Conservation (phyloP, 192 early-diverging fungal species). For the Dissophora globulifera region DNA sequence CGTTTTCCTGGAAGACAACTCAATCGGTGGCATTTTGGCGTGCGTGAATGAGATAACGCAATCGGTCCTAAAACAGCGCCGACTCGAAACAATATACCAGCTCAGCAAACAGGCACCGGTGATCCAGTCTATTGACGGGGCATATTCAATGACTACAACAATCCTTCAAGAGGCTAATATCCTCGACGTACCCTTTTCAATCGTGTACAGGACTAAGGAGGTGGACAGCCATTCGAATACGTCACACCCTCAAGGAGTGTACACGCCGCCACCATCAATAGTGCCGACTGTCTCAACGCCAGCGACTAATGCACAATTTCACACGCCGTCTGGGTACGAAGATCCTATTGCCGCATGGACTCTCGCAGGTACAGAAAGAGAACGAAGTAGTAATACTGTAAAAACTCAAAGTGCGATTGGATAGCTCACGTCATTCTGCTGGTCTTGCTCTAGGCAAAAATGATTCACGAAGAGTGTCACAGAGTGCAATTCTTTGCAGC, state of each 20-base stretch:
- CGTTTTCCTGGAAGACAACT: slow-evolving; percentile 39
- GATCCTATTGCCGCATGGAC: slow-evolving; percentile 6
- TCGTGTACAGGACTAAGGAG: slow-evolving; percentile 33
- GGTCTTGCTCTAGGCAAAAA: slow-evolving; percentile 31
- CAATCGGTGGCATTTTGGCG: slow-evolving; percentile 42
- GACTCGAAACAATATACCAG: slow-evolving; percentile 44
- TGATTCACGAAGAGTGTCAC: slow-evolving; percentile 15
- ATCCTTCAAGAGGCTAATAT: slow-evolving; percentile 46
- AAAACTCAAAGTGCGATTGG: slow-evolving; percentile 7
- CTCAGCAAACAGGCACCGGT: slow-evolving; percentile 48
- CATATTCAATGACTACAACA: slow-evolving; percentile 39
- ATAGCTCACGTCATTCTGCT: slow-evolving; percentile 30
- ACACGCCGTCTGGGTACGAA: not conserved
- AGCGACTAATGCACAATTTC: not conserved
- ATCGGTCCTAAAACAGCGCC: slow-evolving; percentile 38
- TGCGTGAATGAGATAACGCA: slow-evolving; percentile 51
- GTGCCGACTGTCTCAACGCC: too few relatives aligned
- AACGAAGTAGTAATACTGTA: not conserved
- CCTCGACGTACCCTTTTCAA: slow-evolving; percentile 36
- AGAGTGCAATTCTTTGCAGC: slow-evolving; percentile 30
- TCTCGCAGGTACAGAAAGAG: slow-evolving; percentile 10
- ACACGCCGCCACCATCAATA: too few relatives aligned
- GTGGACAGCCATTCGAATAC: too few relatives aligned
- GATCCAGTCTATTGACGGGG: slow-evolving; percentile 35
- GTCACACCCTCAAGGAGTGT: too few relatives aligned